Conservation (phyloP, 176 grass and related monocot species). For the Calamus simplicifolius region DNA sequence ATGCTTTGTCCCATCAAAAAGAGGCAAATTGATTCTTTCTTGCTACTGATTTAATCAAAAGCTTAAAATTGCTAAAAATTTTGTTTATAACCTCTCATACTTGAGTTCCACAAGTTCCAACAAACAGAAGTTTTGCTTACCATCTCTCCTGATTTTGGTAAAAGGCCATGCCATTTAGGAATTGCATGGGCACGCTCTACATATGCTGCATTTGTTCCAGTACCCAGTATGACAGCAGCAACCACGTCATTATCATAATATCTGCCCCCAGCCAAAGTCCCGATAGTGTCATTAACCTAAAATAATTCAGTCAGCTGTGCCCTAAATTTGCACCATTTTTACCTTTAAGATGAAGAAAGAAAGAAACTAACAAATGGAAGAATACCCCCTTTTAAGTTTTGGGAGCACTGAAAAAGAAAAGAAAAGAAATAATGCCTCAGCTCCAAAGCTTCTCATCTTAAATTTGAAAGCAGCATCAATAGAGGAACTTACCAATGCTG, state of each 20-base stretch:
- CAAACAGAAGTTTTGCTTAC: not conserved
- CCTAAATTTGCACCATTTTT: not conserved
- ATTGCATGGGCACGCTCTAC: conserved; percentile 10
- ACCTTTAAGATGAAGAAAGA: not conserved
- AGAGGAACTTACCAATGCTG: conserved; percentile 18
- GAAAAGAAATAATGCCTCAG: too few species aligned
- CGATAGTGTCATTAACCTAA: conserved; percentile 15
- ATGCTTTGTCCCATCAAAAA: too few species aligned
- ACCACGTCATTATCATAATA: conserved; percentile 17
- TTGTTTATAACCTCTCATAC: too few species aligned
- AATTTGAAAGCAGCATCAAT: not conserved
- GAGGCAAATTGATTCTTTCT: too few species aligned
- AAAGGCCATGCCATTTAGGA: conserved; percentile 9
- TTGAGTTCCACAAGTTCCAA: too few species aligned
- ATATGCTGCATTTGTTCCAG: conserved; percentile 18
- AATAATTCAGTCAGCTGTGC: not conserved
- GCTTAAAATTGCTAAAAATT: too few species aligned
- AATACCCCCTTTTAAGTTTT: too few species aligned
- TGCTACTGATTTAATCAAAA: too few species aligned
- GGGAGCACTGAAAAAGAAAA: too few species aligned
- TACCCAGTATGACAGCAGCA: conserved; percentile 17
- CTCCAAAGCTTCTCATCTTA: not conserved
- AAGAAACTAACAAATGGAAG: too few species aligned
- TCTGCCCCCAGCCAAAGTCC: conserved; percentile 11
- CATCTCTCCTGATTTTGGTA: conserved; percentile 4